Evolutionary conservation across 176 grass and related monocot genomes (phyloP).

Genomic region (Poa pratensis): DNA sequence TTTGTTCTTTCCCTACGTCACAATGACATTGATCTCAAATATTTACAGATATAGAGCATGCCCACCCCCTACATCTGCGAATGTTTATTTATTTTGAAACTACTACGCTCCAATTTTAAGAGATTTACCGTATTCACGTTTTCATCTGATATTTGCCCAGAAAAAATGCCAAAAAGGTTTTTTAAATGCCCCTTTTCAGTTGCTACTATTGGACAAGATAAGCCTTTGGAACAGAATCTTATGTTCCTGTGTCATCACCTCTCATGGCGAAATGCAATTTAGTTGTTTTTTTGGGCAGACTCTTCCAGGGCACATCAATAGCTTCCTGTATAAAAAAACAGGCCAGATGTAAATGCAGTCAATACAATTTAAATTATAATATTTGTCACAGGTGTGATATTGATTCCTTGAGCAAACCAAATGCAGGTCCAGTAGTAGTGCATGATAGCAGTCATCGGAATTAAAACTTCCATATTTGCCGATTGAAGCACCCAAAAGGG

Average conservation of each 20-base stretch:
- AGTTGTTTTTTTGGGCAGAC: conserved; percentile 67
- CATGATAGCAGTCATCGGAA: not conserved
- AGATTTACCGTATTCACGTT: not conserved
- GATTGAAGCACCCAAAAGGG: conserved; percentile 8
- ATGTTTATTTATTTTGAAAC: not conserved
- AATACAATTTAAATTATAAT: not conserved
- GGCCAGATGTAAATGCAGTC: not conserved
- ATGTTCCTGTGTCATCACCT: conserved; percentile 46
- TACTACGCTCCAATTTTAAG: not conserved
- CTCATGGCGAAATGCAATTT: conserved; percentile 84
- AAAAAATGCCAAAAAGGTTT: not conserved
- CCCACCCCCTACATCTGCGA: not conserved
- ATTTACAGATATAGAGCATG: not conserved
- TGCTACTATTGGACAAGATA: not conserved
- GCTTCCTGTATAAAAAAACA: conserved; percentile 66
- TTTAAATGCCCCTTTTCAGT: not conserved
- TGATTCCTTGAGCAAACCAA: too few species aligned
- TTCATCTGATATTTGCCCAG: not conserved
- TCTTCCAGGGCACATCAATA: conserved; percentile 72
- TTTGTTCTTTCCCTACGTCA: not conserved
- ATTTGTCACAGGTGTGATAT: not conserved
- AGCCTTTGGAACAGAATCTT: not conserved
- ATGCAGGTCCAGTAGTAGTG: not conserved
- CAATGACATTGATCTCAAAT: not conserved
- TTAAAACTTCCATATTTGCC: conserved; percentile 13